Evolutionary conservation across 768 basidiomycete genomes (phyloP), one percentile per base, ranked within the genome.

Genomic region (Boletus tylopilopsis): DNA sequence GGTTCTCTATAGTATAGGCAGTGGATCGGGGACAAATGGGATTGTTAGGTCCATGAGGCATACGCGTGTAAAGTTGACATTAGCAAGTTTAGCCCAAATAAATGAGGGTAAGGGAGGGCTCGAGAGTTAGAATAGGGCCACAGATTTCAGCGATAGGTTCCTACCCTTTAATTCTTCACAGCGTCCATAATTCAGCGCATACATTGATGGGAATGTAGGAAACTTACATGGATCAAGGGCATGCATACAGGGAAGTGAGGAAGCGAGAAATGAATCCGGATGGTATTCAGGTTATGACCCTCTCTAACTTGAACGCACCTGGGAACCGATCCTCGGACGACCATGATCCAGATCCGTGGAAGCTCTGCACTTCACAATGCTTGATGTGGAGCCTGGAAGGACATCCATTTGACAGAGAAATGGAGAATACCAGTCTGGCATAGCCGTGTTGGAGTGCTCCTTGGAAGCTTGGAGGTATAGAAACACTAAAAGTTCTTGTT

Each of bases 301-400:
- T 30, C 27, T 37, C n/a, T n/a, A n/a, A n/a, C n/a, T n/a, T n/a
- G n/a, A 22, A 49, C 42, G 22, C 47, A 49, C 49, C 23, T 23
- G 19, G 44, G 4, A 12, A 43, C 23, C 42, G 48, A 61, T 61
- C 55, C 59, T 51, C 62, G 38, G 52, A 32, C 22, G 11, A 45
- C 36, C 8, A 23, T 16, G 15, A 44, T 16, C 27, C 21, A 19
- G 41, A 46, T 53, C 51, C 6, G 42, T 50, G 30, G 15, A 30
- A 3, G 8, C 5, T 23, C 35, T 23, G 19, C 25, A 24, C 33
- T 47, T 22, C 41, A 42, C 19, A 29, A 42, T 42, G 23, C 30
- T 40, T 36, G 42, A 56, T 27, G 21, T 15, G 34, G 22, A n/a
- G 37, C 18, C n/a, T n/a, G n/a, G n/a, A n/a, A n/a, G 27, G 41